phyloP scores from a whole-genome alignment of 371 early-diverging fungal species.

The Mortierella sp. region DNA sequence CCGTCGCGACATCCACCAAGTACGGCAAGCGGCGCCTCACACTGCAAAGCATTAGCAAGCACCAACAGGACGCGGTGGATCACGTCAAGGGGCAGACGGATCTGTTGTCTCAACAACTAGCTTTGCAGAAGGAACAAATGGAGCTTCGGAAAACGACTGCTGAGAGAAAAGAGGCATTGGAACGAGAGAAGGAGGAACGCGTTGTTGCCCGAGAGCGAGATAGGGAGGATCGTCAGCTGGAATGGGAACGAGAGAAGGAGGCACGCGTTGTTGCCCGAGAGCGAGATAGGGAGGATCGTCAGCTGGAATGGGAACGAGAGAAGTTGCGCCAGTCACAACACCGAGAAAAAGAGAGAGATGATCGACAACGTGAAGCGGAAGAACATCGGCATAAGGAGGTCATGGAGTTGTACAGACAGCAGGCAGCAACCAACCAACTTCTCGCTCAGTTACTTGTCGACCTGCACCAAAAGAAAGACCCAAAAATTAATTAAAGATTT shows the following conservation, averaged over 20 bases:
- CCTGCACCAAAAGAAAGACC: neutral
- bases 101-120: neutral
- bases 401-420: neutral
- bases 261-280: neutral
- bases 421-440: neutral
- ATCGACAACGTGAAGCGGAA: too few relatives aligned
- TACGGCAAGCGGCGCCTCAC: neutral
- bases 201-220: neutral
- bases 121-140: neutral
- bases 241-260: constrained; percentile 4
- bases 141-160: neutral
- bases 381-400: neutral
- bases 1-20: neutral
- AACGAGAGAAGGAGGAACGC: neutral
- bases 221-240: neutral
- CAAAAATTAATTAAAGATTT: neutral
- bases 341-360: too few relatives aligned
- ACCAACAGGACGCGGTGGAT: neutral
- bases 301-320: neutral
- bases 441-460: neutral
- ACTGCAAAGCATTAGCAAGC: neutral
- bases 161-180: neutral
- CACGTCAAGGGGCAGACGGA: neutral
- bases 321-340: too few relatives aligned
- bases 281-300: neutral